Conservation (phyloP, 179 eudicot species). For the Actinidia arguta region DNA sequence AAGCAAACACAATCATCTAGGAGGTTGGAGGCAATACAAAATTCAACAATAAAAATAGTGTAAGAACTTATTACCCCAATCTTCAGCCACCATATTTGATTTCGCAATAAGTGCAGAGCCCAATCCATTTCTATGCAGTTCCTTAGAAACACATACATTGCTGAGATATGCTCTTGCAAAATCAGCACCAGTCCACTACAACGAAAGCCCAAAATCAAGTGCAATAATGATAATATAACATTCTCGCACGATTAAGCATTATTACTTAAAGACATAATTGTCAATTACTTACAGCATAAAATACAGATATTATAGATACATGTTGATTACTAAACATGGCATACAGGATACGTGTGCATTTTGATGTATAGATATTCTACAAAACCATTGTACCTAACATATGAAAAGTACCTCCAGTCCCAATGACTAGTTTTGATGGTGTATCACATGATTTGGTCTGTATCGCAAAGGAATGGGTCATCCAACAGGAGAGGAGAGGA, state of each 20-base stretch:
- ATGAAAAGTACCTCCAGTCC: too few species aligned
- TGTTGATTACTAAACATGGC: too few species aligned
- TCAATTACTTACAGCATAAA: too few species aligned
- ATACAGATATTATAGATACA: too few species aligned
- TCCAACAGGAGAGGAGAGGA: too few species aligned
- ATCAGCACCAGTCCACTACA: slow-evolving; percentile 87
- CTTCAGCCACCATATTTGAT: slow-evolving; percentile 75
- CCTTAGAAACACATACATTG: slow-evolving; percentile 92
- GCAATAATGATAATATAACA: neutral
- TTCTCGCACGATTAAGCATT: neutral
- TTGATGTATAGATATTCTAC: too few species aligned
- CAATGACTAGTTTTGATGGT: too few species aligned
- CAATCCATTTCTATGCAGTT: slow-evolving; percentile 80
- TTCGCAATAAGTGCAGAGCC: slow-evolving; percentile 66
- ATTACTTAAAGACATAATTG: neutral
- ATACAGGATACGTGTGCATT: too few species aligned
- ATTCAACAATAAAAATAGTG: neutral
- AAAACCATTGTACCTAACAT: too few species aligned
- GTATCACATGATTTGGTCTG: too few species aligned
- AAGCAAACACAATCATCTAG: neutral
- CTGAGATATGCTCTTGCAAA: slow-evolving; percentile 90
- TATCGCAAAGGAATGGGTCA: too few species aligned
- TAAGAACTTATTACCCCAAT: slow-evolving; percentile 67
- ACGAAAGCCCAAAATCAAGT: slow-evolving; percentile 17
- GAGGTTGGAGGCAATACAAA: neutral